Evolutionary conservation across 306 rosid species (phyloP).

Genomic region (Psophocarpus tetragonolobus): DNA sequence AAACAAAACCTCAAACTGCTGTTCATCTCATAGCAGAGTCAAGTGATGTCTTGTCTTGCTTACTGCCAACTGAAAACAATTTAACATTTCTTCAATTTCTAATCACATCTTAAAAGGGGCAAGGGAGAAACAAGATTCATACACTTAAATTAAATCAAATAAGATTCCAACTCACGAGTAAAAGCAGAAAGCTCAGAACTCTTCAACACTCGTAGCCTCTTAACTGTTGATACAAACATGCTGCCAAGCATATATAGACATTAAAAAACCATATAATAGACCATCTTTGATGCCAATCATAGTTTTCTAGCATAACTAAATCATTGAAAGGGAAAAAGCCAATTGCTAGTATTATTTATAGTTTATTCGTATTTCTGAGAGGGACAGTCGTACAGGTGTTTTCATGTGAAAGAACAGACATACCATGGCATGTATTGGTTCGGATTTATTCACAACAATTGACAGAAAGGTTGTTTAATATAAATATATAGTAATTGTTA

Average conservation of each 20-base stretch:
- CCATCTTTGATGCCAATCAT: background rate
- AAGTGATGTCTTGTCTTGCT: constrained; percentile 48
- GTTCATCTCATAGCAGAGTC: constrained; percentile 42
- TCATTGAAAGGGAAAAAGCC: background rate
- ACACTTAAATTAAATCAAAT: background rate
- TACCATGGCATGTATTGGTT: constrained; percentile 37
- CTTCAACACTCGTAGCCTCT: constrained; percentile 95
- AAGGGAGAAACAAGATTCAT: background rate
- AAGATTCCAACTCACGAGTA: constrained; percentile 68
- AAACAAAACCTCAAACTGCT: constrained; percentile 2
- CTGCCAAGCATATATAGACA: constrained; percentile 49
- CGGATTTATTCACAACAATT: constrained; percentile 33
- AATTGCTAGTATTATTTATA: constrained; percentile 2
- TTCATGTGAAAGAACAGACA: constrained; percentile 40
- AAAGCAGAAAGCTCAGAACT: constrained; percentile 84
- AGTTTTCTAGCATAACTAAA: constrained; percentile 21
- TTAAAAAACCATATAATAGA: background rate
- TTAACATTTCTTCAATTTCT: background rate
- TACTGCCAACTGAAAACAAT: constrained; percentile 44
- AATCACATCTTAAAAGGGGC: background rate
- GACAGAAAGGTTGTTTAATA: constrained; percentile 5
- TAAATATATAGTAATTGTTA: constrained; percentile 14
- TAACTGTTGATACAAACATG: constrained; percentile 87
- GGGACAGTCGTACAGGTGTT: constrained; percentile 34
- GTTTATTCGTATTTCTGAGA: constrained; percentile 27